Evolutionary conservation across 192 early-diverging fungal genomes (phyloP).

Genomic region (Rhizophlyctis rosea): DNA sequence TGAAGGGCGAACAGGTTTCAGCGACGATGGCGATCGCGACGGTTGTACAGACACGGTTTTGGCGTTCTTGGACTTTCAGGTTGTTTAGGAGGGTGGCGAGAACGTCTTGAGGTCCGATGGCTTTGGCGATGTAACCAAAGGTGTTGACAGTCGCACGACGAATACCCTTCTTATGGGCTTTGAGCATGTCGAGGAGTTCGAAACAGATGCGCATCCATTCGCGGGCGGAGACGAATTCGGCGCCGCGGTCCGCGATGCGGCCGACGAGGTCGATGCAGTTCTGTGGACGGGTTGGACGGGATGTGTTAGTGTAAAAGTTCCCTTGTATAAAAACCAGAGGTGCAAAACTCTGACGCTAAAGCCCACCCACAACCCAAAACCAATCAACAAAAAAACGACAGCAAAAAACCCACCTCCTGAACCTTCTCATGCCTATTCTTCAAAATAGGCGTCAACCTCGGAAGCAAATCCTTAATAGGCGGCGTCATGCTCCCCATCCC

Average conservation of each 20-base stretch:
- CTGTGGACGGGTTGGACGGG: not conserved
- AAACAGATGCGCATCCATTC: slow-evolving; percentile 99
- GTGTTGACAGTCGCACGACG: slow-evolving; percentile 96
- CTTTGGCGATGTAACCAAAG: slow-evolving; percentile 98
- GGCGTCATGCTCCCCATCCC: slow-evolving; percentile 98
- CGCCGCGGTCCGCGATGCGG: slow-evolving; percentile 96
- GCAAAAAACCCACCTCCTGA: slow-evolving; percentile 59
- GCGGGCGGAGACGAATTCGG: slow-evolving; percentile 90
- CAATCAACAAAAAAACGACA: slow-evolving; percentile 6
- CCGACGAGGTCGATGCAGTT: slow-evolving; percentile 92
- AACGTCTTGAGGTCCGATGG: slow-evolving; percentile 99
- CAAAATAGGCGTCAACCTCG: slow-evolving; percentile 95
- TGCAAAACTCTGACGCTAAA: too few relatives aligned
- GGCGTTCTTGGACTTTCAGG: slow-evolving; percentile 97
- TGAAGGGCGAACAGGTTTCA: slow-evolving; percentile 97
- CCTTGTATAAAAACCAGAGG: too few relatives aligned
- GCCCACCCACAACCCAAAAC: too few relatives aligned
- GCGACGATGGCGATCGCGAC: slow-evolving; percentile 98
- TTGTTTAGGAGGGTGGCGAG: slow-evolving; percentile 97
- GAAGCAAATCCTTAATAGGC: slow-evolving; percentile 95
- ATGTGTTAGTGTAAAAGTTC: too few relatives aligned
- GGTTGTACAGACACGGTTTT: slow-evolving; percentile 98
- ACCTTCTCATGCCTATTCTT: slow-evolving; percentile 97
- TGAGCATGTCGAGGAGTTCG: slow-evolving; percentile 93
- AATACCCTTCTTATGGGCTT: slow-evolving; percentile 93